Conservation (phyloP, 306 rosid species). For the Cicer arietinum region DNA sequence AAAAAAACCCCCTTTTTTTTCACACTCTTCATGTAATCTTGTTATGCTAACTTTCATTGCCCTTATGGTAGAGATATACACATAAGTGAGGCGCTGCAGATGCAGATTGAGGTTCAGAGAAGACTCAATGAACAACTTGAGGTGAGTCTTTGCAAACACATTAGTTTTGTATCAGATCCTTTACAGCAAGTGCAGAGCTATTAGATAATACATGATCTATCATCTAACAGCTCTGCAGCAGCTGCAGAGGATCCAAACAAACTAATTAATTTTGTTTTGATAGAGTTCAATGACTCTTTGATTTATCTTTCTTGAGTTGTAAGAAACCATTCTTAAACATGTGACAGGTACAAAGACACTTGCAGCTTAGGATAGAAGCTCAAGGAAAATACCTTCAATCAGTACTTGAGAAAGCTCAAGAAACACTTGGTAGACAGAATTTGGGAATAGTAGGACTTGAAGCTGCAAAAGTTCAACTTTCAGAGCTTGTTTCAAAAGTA, state of each 20-base stretch:
- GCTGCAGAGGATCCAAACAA: neutral
- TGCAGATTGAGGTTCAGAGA: constrained; percentile 98
- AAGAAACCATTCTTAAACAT: constrained; percentile 26
- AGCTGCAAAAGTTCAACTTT: constrained; percentile 88
- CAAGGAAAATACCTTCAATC: constrained; percentile 97
- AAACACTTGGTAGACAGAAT: constrained; percentile 86
- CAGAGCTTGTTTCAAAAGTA: constrained; percentile 85
- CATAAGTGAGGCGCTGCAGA: constrained; percentile 83
- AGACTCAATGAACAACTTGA: constrained; percentile 95
- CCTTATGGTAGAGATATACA: constrained; percentile 66
- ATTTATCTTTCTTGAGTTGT: constrained; percentile 22
- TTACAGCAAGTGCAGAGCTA: neutral
- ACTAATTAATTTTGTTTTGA: neutral
- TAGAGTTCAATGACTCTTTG: neutral
- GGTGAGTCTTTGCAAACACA: constrained; percentile 53
- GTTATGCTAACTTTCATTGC: constrained; percentile 29
- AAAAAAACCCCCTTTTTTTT: neutral
- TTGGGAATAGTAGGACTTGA: constrained; percentile 82
- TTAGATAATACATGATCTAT: neutral
- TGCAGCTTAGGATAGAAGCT: constrained; percentile 90
- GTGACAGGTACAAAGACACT: constrained; percentile 89
- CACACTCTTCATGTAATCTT: constrained; percentile 32
- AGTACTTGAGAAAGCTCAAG: constrained; percentile 91
- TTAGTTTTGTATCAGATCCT: neutral
- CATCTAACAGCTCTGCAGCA: neutral